phyloP scores from a whole-genome alignment of 192 early-diverging fungal species.

The Backusella luteola region DNA sequence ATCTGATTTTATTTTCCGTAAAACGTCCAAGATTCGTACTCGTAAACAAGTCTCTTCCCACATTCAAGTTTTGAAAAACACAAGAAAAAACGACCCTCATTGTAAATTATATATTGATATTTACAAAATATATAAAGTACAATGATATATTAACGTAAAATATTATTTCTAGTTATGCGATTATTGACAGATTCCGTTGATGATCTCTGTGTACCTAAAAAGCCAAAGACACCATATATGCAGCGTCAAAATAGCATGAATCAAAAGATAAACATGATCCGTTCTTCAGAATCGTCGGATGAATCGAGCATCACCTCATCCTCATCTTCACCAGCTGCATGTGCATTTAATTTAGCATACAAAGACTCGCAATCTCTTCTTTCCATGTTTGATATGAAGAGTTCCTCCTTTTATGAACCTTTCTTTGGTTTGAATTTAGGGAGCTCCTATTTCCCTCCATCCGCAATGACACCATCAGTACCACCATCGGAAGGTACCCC shows the following conservation, averaged over 20 bases:
- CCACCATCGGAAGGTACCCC: neutral
- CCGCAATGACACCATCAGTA: neutral
- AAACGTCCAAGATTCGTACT: constrained; percentile 61
- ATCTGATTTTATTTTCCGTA: constrained; percentile 69
- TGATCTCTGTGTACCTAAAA: constrained; percentile 4
- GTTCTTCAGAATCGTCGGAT: constrained; percentile 34
- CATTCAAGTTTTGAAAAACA: constrained; percentile 76
- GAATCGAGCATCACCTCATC: constrained; percentile 31
- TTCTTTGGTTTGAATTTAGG: constrained; percentile 11
- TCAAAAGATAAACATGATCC: constrained; percentile 15
- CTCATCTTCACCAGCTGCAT: constrained; percentile 38
- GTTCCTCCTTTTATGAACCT: constrained; percentile 30
- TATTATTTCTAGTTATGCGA: constrained; percentile 40
- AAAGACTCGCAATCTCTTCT: constrained; percentile 16
- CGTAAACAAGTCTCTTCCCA: constrained; percentile 80
- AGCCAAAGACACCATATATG: neutral
- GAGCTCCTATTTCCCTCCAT: neutral
- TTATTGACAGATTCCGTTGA: constrained; percentile 47
- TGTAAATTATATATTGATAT: constrained; percentile 33
- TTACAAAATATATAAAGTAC: neutral
- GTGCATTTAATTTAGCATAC: constrained; percentile 38
- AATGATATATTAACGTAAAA: neutral
- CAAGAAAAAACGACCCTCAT: constrained; percentile 54
- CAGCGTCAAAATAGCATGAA: neutral
- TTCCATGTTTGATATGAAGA: constrained; percentile 35